Conservation (phyloP, 495 filamentous ascomycete genomes). For the Tricharina praecox region DNA sequence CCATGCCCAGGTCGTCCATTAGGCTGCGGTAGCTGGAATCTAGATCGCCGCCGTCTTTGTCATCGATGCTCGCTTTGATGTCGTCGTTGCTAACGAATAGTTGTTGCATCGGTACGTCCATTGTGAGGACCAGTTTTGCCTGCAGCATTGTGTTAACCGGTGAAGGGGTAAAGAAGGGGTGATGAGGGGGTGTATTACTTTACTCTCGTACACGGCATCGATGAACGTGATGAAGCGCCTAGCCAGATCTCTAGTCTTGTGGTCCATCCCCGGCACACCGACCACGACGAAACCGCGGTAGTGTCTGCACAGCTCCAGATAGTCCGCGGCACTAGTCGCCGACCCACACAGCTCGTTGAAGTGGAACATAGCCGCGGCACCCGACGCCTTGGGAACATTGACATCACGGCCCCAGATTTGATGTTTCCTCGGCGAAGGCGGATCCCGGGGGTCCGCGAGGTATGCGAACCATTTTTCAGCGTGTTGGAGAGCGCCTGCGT, state of each 20-base stretch:
- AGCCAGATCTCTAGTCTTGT: constrained; percentile 70
- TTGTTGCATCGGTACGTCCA: constrained; percentile 62
- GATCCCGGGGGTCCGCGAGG: constrained; percentile 68
- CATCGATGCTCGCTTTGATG: constrained; percentile 35
- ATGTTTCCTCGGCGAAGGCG: constrained; percentile 60
- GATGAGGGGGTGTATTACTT: constrained; percentile 29
- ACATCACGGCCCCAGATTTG: constrained; percentile 90
- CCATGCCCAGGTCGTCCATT: constrained; percentile 87
- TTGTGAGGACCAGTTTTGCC: constrained; percentile 90
- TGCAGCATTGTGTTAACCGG: constrained; percentile 25
- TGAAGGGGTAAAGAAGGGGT: neutral
- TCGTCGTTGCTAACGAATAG: constrained; percentile 80
- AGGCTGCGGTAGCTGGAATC: constrained; percentile 72
- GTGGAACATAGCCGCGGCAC: constrained; percentile 70
- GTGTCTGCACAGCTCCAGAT: constrained; percentile 74
- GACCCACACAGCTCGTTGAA: constrained; percentile 78
- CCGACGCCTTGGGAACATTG: constrained; percentile 69
- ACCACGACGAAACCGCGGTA: constrained; percentile 88
- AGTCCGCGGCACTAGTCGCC: constrained; percentile 84
- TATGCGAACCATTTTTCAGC: constrained; percentile 90
- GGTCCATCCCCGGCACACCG: constrained; percentile 80
- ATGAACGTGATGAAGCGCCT: constrained; percentile 93
- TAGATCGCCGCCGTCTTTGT: constrained; percentile 41
- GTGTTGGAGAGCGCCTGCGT: constrained; percentile 57
- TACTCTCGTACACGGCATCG: constrained; percentile 77